A percentile compares a stretch with the other conserved stretches of the same genome.
Evolutionary conservation across 164 flowering plant species (phyloP).

Genomic region (Sextonia rubra): DNA sequence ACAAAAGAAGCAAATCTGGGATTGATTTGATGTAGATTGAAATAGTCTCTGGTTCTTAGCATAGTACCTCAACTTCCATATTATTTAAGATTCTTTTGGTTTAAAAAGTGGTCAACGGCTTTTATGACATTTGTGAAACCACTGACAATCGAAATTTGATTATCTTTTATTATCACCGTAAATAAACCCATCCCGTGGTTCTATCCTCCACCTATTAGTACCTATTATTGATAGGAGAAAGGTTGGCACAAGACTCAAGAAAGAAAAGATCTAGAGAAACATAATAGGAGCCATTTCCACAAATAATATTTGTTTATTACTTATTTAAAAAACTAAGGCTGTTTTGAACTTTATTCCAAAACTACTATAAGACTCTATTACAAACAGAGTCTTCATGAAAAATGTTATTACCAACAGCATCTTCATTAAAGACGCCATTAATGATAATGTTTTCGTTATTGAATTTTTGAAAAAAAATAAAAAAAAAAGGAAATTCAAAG

Average conservation of each 20-base stretch:
- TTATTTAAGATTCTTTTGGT: constrained; percentile 56
- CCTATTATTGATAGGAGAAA: constrained; percentile 34
- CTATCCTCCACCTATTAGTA: constrained; percentile 87
- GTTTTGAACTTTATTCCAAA: too few relatives aligned
- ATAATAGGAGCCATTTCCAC: too few relatives aligned
- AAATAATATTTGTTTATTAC: too few relatives aligned
- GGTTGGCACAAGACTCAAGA: not conserved
- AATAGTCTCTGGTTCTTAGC: not conserved
- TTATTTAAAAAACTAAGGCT: too few relatives aligned
- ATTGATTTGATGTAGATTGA: not conserved
- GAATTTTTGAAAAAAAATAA: too few relatives aligned
- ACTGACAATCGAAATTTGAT: constrained; percentile 86
- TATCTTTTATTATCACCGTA: constrained; percentile 96
- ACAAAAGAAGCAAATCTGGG: not conserved
- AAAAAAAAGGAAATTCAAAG: too few relatives aligned
- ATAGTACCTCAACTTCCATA: constrained; percentile 84
- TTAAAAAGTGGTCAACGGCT: constrained; percentile 69
- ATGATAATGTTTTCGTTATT: too few relatives aligned
- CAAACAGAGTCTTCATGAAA: too few relatives aligned
- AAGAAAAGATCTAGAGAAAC: not conserved
- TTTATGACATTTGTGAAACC: constrained; percentile 66
- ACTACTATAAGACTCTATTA: too few relatives aligned
- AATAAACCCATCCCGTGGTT: constrained; percentile 95
- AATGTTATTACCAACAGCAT: too few relatives aligned
- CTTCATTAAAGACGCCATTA: too few relatives aligned